phyloP scores from a whole-genome alignment of 2,329 filamentous ascomycete genomes.

The Microcyclospora tardicrescens region DNA sequence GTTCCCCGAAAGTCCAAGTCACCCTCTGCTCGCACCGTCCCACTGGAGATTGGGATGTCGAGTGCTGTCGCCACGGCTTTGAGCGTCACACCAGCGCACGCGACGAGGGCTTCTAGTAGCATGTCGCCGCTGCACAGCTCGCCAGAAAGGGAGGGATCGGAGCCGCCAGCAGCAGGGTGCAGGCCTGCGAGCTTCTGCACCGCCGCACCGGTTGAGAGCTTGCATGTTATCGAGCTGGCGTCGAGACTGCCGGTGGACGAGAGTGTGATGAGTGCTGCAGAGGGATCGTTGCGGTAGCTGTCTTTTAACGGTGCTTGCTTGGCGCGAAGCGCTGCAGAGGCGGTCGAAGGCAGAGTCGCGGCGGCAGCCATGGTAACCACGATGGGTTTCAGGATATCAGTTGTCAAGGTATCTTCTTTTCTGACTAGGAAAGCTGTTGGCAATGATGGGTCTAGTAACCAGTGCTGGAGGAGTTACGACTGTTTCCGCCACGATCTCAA shows the following conservation, averaged over 20 bases:
- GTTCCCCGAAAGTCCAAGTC: conserved; percentile 39
- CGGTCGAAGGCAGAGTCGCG: neutral
- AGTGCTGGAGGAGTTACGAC: too few species aligned
- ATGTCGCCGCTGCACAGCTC: conserved; percentile 39
- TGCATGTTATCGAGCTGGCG: conserved; percentile 34
- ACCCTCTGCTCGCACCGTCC: conserved; percentile 32
- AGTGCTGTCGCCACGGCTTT: conserved; percentile 39
- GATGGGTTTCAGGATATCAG: too few species aligned
- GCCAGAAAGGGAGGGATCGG: conserved; percentile 30
- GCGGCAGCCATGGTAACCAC: too few species aligned
- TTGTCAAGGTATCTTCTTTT: too few species aligned
- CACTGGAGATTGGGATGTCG: conserved; percentile 30
- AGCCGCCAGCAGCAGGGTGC: conserved; percentile 36
- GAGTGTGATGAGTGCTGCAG: conserved; percentile 34
- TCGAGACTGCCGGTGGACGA: conserved; percentile 33
- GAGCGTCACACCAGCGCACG: conserved; percentile 39
- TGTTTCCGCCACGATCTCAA: too few species aligned
- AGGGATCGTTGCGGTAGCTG: conserved; percentile 31
- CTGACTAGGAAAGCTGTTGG: too few species aligned
- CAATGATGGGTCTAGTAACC: too few species aligned
- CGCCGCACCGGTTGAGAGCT: conserved; percentile 32
- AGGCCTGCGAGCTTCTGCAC: conserved; percentile 33
- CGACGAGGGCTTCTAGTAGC: conserved; percentile 38
- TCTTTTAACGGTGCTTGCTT: conserved; percentile 39
- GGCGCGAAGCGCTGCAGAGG: conserved; percentile 27